Evolutionary conservation across 176 grass and related monocot genomes (phyloP), one percentile per base, ranked within the genome.

Genomic region (Juncus effusus): DNA sequence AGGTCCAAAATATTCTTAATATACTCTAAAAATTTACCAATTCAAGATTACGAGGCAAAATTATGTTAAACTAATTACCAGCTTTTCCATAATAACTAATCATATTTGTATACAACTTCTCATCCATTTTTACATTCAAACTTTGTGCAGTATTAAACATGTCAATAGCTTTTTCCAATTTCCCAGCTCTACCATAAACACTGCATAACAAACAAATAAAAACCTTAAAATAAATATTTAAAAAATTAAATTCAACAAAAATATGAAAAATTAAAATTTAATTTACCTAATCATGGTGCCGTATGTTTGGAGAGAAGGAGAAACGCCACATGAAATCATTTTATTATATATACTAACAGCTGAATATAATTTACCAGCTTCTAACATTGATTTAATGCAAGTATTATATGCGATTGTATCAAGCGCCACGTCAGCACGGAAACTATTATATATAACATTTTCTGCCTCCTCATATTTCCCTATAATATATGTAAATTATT

Each of bases 221-320:
- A 76, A 61, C 62, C 19, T 28, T 28, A 28, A 28, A 28, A 28
- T 28, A 28, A 28, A 28, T 28, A 28, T 28, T 28, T 28, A 28
- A 28, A 28, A 28, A 28, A 28, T 28, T 28, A 28, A 28, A 28
- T 28, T 28, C 0, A 28, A 28, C 19, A 47, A 47, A 47, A 47
- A 6, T 47, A 47, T 47, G 4, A 47, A 47, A 6, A 47, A 47
- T 6, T 47, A 38, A 14, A 58, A 40, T 0, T 49, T 12, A 51
- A 65, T 62, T 38, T 86, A 97, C 93, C 88, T 97, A 74, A 97
- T 97, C 93, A 97, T 91, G 67, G 87, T 82, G 60, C 90, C 87
- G 36, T 89, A 86, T 69, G 93, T 97, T 74, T 89, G 85, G 74
- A 84, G 65, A 4, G 93, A 91, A 10, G 36, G 77, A 69, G 74